These are phyloP conservation scores for Auxenochlorella protothecoides DNA, from an alignment of 139 green algal species.

Conservation along the genomic window DNA sequence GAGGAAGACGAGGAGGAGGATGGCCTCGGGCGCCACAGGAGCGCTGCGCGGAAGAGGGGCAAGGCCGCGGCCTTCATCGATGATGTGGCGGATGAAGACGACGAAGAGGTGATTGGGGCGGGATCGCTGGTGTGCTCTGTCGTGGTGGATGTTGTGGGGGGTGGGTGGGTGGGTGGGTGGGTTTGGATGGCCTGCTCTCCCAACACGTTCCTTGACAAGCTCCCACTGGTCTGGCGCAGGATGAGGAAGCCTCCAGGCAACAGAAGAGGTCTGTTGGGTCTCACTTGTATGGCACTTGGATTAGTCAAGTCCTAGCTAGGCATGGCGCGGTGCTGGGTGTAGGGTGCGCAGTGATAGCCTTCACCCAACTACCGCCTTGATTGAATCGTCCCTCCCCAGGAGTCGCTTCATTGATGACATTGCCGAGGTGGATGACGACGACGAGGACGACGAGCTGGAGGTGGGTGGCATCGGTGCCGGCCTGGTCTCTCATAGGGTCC, in stretches of 20 bases:
- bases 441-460: slow-evolving; percentile 72
- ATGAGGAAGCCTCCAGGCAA: neutral
- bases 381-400: neutral
- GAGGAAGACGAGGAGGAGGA: slow-evolving; percentile 27
- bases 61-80: slow-evolving; percentile 29
- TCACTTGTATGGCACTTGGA: no score
- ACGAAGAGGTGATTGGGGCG: neutral
- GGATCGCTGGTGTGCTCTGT: neutral
- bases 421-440: slow-evolving; percentile 73
- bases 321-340: neutral
- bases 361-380: neutral
- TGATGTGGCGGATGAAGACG: slow-evolving; percentile 39
- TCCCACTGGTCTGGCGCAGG: neutral
- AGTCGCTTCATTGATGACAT: slow-evolving; percentile 80
- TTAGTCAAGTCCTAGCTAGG: neutral
- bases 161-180: neutral
- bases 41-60: slow-evolving; percentile 10
- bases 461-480: slow-evolving; percentile 3
- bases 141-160: neutral
- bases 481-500: neutral
- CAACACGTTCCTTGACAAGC: neutral
- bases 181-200: neutral
- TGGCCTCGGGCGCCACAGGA: slow-evolving; percentile 7
- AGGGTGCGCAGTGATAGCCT: neutral
- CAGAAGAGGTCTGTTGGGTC: neutral